These are phyloP conservation scores for Camelina sativa DNA, from an alignment of 345 rosid genomes.

Conservation along the genomic window DNA sequence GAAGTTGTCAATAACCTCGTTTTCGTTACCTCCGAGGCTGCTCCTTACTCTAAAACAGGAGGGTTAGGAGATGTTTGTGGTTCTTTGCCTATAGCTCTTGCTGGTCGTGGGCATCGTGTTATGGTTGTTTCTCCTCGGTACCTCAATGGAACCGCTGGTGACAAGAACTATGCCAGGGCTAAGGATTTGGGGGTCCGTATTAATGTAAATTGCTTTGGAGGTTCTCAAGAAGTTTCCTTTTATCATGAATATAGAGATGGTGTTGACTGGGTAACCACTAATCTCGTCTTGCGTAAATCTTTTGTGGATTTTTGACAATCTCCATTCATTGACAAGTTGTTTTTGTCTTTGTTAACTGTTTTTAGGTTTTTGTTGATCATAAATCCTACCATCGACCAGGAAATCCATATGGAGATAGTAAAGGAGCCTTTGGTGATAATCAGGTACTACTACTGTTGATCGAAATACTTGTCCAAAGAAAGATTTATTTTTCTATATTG, in stretches of 20 bases:
- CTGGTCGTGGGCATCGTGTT: constrained; percentile 85
- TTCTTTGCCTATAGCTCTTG: constrained; percentile 84
- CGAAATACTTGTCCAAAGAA: neutral
- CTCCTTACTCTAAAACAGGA: constrained; percentile 98
- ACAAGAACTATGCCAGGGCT: constrained; percentile 55
- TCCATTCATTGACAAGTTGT: neutral
- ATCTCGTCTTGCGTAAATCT: constrained; percentile 8
- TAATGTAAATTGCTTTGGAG: constrained; percentile 76
- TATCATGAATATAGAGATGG: constrained; percentile 86
- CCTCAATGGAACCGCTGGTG: constrained; percentile 63
- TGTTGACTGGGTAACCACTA: constrained; percentile 85
- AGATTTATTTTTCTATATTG: neutral
- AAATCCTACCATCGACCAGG: constrained; percentile 88
- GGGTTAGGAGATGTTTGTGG: constrained; percentile 98
- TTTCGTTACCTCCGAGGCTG: constrained; percentile 92
- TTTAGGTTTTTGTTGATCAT: constrained; percentile 90
- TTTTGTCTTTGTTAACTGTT: neutral
- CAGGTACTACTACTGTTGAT: constrained; percentile 57
- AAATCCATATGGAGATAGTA: constrained; percentile 82
- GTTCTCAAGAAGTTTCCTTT: constrained; percentile 75
- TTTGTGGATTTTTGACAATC: neutral
- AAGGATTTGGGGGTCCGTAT: constrained; percentile 51
- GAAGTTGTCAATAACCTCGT: constrained; percentile 56
- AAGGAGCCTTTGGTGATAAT: constrained; percentile 92
- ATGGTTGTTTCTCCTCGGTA: constrained; percentile 95